These are phyloP conservation scores for Yamadazyma sp. DNA, from an alignment of 805 yeast genomes.

Conservation along the genomic window DNA sequence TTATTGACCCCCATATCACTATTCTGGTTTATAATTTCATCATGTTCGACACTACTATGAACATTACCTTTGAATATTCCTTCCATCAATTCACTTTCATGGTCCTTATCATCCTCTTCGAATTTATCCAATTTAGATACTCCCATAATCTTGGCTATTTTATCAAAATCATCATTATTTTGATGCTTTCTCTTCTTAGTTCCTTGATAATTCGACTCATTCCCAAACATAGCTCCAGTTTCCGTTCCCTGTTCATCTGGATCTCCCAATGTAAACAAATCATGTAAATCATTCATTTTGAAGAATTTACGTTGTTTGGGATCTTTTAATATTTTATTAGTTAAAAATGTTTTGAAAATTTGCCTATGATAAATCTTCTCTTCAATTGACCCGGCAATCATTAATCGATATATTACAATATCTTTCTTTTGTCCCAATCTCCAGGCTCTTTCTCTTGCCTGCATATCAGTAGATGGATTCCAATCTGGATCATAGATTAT, in stretches of 20 bases:
- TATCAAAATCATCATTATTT: constrained; percentile 62
- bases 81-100: constrained; percentile 67
- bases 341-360: constrained; percentile 89
- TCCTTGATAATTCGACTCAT: constrained; percentile 4
- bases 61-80: constrained; percentile 66
- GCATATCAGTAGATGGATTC: constrained; percentile 97
- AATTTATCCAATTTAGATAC: constrained; percentile 69
- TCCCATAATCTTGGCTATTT: constrained; percentile 65
- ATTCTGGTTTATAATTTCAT: constrained; percentile 60
- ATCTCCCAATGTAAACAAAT: constrained; percentile 81
- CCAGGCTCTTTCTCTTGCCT: constrained; percentile 97
- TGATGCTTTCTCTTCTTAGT: constrained; percentile 20
- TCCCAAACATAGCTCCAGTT: constrained; percentile 9
- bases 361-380: constrained; percentile 97
- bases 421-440: constrained; percentile 91
- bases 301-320: constrained; percentile 93
- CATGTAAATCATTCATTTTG: constrained; percentile 88
- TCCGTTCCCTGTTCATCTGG: constrained; percentile 64
- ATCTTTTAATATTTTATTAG: constrained; percentile 90
- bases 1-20: constrained; percentile 50
- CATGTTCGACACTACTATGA: constrained; percentile 76
- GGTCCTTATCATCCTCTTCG: constrained; percentile 40
- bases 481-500: constrained; percentile 96
- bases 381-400: constrained; percentile 94
- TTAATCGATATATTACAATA: constrained; percentile 83